Base-by-base conservation (phyloP, 2,329 filamentous ascomycete species). In the Rutstroemia sp. region DNA sequence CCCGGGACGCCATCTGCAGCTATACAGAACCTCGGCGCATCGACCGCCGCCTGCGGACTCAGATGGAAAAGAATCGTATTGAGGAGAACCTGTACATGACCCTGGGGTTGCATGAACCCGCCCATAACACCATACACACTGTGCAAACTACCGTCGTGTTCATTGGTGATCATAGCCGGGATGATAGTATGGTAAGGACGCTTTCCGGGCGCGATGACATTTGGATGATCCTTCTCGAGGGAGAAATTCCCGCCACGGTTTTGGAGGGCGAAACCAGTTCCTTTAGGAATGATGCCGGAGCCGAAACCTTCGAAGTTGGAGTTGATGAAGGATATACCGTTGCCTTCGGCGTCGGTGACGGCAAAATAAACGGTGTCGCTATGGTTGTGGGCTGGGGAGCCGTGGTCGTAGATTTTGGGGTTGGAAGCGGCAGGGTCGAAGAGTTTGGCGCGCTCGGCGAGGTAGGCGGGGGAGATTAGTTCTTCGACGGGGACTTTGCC, bases 141-240 rank as follows among this genome's bases (percentile, higher is more conserved):
- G 70, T 96, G 89, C 56, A 97, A 73, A 49, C 81, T 85, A 25
- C 82, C 82, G 64, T 95, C 90, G 4, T 75, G 73, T 17, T 82
- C 70, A 63, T 94, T 90, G 0, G 94, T 97, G 17, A 92, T 83
- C 71, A 97, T 80, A 0, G 88, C 92, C 0, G 94, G 92, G 65
- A 99, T 99, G 70, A 99, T 97, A 54, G 94, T 99, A 72, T 97
- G 94, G 73, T 97, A 99, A 0, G 94, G 94, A 47, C 94, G 75
- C 76, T 97, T 97, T 37, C 84, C 77, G 0, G 91, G 89, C 7
- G 82, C 88, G 14, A 95, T 77, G 19, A 78, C 79, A 68, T 97
- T 97, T 1, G 92, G 90, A 67, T 96, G 92, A 1, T 75, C 74
- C 0, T 77, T 70, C 23, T 80, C 73, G 0, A 99, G 79, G 1